phyloP scores from a whole-genome alignment of 495 filamentous ascomycete genomes.

The Aspergillus nidulans region DNA sequence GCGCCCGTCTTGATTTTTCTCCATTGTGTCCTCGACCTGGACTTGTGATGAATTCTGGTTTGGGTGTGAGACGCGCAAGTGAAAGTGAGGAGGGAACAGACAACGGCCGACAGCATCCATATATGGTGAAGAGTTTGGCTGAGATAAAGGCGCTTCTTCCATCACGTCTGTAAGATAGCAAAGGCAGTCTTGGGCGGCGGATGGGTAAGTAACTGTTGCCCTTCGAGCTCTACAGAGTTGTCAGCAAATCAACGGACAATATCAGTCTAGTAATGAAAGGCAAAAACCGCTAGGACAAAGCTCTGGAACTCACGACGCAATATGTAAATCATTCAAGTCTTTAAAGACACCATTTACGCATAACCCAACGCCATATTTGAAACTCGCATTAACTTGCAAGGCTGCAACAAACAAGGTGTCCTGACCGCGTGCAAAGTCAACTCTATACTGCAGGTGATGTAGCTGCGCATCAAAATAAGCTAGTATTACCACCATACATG shows the following conservation, averaged over 20 bases:
- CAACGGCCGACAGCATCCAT: not conserved
- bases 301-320: not conserved
- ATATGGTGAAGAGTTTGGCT: not conserved
- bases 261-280: not conserved
- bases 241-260: not conserved
- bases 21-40: not conserved
- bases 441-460: constrained; percentile 11
- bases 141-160: not conserved
- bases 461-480: constrained; percentile 2
- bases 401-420: not conserved
- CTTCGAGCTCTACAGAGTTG: not conserved
- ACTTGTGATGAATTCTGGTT: not conserved
- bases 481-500: not conserved
- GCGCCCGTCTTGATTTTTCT: not conserved
- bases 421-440: constrained; percentile 5
- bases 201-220: not conserved
- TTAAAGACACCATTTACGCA: not conserved
- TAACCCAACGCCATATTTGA: constrained; percentile 1
- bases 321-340: constrained; percentile 1
- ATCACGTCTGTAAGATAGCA: not conserved
- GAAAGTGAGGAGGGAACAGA: not conserved
- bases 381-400: not conserved
- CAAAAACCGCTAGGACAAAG: not conserved
- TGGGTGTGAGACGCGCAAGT: not conserved
- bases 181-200: not conserved